Conservation (phyloP, 2,329 filamentous ascomycete species). For the Tolypocladium nubicola region DNA sequence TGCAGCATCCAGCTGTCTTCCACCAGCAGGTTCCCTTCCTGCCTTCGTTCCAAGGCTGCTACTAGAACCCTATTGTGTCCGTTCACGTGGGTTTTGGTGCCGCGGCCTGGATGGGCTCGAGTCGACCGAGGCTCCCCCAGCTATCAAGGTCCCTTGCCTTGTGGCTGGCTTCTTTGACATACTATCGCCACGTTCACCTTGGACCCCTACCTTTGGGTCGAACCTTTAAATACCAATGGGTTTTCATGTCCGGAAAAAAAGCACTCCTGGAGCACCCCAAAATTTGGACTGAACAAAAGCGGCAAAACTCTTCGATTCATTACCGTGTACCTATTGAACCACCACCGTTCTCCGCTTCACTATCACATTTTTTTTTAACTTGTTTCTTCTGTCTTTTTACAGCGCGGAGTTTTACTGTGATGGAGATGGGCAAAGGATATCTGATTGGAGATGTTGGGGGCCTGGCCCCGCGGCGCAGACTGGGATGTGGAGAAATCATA, state of each 20-base stretch:
- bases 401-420: constrained; percentile 7
- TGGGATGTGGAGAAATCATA: background rate
- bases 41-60: constrained; percentile 41
- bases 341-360: background rate
- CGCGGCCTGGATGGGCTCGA: background rate
- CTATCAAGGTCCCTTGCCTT: background rate
- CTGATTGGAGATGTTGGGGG: background rate
- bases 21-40: constrained; percentile 43
- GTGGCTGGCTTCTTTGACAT: background rate
- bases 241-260: background rate
- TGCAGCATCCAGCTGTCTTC: constrained; percentile 39
- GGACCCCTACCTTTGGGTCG: background rate
- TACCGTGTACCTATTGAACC: constrained; percentile 2
- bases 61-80: constrained; percentile 15
- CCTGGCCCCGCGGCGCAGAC: background rate
- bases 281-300: background rate
- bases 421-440: background rate
- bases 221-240: background rate
- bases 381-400: background rate
- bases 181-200: background rate
- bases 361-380: background rate
- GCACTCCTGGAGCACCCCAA: background rate
- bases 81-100: background rate
- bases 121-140: background rate
- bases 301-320: constrained; percentile 3